Percentiles rank a stretch among this genome's conserved stretches.
These are phyloP conservation scores for Auricularia auricula-judae DNA, from an alignment of 768 basidiomycete species.

Conservation along the genomic window DNA sequence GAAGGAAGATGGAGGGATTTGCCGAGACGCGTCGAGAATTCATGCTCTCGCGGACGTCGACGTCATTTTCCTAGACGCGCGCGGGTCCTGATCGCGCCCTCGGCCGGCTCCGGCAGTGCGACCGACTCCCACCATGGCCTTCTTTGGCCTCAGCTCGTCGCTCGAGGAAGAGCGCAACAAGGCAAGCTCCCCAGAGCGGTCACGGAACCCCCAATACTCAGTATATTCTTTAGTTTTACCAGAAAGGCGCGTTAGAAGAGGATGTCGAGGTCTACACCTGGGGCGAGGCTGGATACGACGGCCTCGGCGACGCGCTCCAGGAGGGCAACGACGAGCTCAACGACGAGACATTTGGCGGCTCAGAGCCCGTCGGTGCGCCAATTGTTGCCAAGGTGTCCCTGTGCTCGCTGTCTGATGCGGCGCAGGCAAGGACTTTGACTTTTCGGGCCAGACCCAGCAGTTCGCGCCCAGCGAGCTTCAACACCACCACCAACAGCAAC, in stretches of 20 bases:
- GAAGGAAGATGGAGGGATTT: neutral
- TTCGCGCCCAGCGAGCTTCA: slow-evolving; percentile 8
- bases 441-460: slow-evolving; percentile 33
- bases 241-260: slow-evolving; percentile 31
- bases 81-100: neutral
- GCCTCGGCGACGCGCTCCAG: slow-evolving; percentile 74
- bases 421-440: slow-evolving; percentile 87
- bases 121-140: neutral
- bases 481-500: neutral
- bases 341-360: slow-evolving; percentile 88
- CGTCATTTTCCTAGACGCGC: neutral
- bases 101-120: too few relatives aligned
- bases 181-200: neutral
- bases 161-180: neutral
- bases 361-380: slow-evolving; percentile 59
- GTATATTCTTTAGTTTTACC: neutral
- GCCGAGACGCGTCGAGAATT: neutral
- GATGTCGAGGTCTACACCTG: slow-evolving; percentile 87
- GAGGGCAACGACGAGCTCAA: slow-evolving; percentile 91
- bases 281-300: slow-evolving; percentile 86
- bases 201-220: neutral
- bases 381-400: neutral
- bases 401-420: slow-evolving; percentile 7
- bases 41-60: neutral
- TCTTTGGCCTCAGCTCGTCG: neutral